Base-by-base conservation (phyloP, 2,329 filamentous ascomycete species). In the Alternaria rosae region DNA sequence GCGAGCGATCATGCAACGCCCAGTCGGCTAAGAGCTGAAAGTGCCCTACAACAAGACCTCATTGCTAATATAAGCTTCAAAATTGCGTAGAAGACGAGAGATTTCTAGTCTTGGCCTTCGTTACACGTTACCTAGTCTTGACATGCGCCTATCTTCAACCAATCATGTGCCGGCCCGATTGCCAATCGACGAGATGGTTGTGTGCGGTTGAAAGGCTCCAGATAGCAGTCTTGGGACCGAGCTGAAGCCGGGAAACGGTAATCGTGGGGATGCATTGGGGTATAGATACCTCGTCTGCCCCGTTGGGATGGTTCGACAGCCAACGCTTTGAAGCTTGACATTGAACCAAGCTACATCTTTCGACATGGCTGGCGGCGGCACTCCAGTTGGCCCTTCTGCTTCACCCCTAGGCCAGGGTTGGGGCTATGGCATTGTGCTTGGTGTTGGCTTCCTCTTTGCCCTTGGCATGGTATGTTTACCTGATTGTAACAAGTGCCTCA, bases 381-480 rank as follows among this genome's bases (percentile, higher is more conserved):
- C 72, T 54, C 72, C 72, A 21, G 65, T 69, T 20, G 70, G 70
- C 25, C 68, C 70, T 44, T 67, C 70, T 20, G 69, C 69, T 38
- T 70, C 66, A n/a, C 71, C 72, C 51, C 52, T 74, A 25, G 70
- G 71, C 4, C 72, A 72, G 57, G 71, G 58, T 55, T 73, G 72
- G 72, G 74, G 74, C n/a, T 77, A 77, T 70, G 75, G 75, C 15
- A 73, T 76, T 30, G 69, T 77, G 11, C 64, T 77, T 57, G 75
- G 75, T 42, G 55, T 77, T 26, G 75, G 75, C 1, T 75, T 75
- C 20, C 57, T 75, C 25, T 75, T 75, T 30, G 71, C 71, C 8
- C 66, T 75, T 60, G 71, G 69, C 54, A 76, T 74, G 74, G 72
- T 70, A 61, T 5, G 64, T 11, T 5, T 17, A n/a, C 11, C 26